Evolutionary conservation across 2,329 filamentous ascomycete species (phyloP), one percentile per base, ranked within the genome.

Genomic region (Clarireedia sp.): DNA sequence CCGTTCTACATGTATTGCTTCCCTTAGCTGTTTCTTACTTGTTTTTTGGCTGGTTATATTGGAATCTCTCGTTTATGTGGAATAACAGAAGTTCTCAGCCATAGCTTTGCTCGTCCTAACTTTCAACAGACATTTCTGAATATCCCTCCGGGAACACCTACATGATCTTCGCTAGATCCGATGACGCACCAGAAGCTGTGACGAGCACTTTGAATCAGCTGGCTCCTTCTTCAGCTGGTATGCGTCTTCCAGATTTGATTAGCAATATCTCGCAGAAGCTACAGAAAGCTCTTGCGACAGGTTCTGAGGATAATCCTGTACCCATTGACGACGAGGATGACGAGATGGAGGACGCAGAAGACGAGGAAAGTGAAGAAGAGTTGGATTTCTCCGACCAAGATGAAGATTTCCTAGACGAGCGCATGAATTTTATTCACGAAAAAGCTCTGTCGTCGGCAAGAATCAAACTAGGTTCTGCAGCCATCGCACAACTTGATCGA

Each of bases 161-260:
- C 66, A 76, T 81, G 65, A 69, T 83, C 49, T 84, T 76, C 60
- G 76, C 75, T 3, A 74, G 72, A 8, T 72, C 71, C 0, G 74
- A 80, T 26, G 69, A 75, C 48, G 71, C 73, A 3, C 72, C 78
- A 12, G 58, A 66, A 10, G 62, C 65, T 24, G 69, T 78, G 38
- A 72, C 72, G 9, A 62, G 65, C 23, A 64, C 63, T 21, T 59
- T 73, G 10, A 60, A 66, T 44, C 59, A 61, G 9, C 51, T 68
- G n/a, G 51, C 56, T n/a, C 23, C 49, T 5, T 58, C 48, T 36
- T 63, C 64, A 4, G 41, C 26, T 24, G 66, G 66, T 9, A 56
- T 61, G 44, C 45, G 38, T 36, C 46, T 69, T 43, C 55, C 55
- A 46, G 64, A 64, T n/a, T 38, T 68, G 23, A 52, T 68, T 23